Base-by-base conservation (phyloP, 192 early-diverging fungal species). In the Umbelopsis isabellina region DNA sequence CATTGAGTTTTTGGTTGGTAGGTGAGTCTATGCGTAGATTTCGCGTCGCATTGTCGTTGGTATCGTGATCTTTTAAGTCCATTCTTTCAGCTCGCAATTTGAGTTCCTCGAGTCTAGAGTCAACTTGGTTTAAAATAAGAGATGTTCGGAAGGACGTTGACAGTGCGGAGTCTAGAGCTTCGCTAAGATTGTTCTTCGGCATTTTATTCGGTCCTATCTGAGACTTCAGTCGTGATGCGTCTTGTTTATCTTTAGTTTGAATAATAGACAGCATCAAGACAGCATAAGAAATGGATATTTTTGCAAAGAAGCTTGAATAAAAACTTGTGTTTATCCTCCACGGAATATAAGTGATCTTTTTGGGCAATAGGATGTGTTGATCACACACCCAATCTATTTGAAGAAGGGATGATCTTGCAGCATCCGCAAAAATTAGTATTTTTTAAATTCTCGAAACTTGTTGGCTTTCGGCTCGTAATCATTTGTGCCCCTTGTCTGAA, bases 241-340 rank as follows among this genome's bases (percentile, higher is more conserved):
- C 12, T 6, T 8, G 25, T 3, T 61, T 61, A 18, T 33, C 33
- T 15, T 35, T 27, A 3, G 2, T 25, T 61, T 30, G 55, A 35
- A 30, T 61, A 25, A 35, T 61, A 61, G 15, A n/a, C 2, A 61
- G 55, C 55, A 61, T 61, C 55, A 61, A n/a, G 55, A 61, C 27
- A n/a, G 27, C 55, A 61, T 61, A 18, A 61, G 18, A 6, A 61
- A 61, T 30, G 30, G 18, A 30, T 30, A 30, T n/a, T 15, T 16
- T 12, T 8, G 27, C 30, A 16, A 13, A 15, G 18, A 3, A 30
- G 27, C 1, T 25, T 10, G 16, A 15, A 10, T 33, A 61, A 12
- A 0, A 30, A 61, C 6, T n/a, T 13, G 25, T 15, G 30, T 61
- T 61, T 33, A 61, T 61, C 18, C 18, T 11, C 55, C 27, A 35